Conservation (phyloP, 805 yeast species). For the Debaryomyces castellii region DNA sequence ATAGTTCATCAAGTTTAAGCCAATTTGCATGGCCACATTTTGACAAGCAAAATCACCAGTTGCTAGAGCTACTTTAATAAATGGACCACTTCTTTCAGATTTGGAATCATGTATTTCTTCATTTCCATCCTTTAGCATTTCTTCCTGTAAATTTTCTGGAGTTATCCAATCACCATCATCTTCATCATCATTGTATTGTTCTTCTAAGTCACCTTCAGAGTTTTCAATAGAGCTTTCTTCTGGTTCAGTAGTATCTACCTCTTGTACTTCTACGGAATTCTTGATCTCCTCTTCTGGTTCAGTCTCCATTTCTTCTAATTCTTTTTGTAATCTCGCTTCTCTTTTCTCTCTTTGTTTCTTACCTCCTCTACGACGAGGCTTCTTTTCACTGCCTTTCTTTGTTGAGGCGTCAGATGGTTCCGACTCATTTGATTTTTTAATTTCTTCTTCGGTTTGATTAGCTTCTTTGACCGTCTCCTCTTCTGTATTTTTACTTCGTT, state of each 20-base stretch:
- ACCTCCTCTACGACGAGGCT: conserved; percentile 59
- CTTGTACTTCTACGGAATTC: not conserved
- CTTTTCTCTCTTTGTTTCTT: conserved; percentile 61
- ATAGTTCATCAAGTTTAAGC: conserved; percentile 80
- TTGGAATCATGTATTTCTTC: conserved; percentile 49
- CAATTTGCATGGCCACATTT: conserved; percentile 89
- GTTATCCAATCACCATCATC: conserved; percentile 93
- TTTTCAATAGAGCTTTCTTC: conserved; percentile 3
- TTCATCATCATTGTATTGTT: conserved; percentile 70
- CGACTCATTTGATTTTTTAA: conserved; percentile 7
- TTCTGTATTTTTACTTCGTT: conserved; percentile 11
- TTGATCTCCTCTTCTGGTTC: conserved; percentile 5
- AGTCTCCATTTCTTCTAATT: conserved; percentile 16
- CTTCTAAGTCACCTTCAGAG: conserved; percentile 22
- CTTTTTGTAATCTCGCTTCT: conserved; percentile 36
- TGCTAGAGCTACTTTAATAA: conserved; percentile 78
- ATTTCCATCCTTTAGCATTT: conserved; percentile 63
- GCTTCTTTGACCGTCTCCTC: not conserved
- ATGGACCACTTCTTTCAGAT: conserved; percentile 21
- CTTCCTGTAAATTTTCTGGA: conserved; percentile 75
- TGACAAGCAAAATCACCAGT: conserved; percentile 98
- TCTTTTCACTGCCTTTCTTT: conserved; percentile 11
- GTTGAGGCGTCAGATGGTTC: conserved; percentile 12
- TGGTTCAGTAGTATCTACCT: not conserved
- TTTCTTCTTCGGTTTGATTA: not conserved